Evolutionary conservation across 2,329 filamentous ascomycete genomes (phyloP).

Genomic region (Xylaria sp.): DNA sequence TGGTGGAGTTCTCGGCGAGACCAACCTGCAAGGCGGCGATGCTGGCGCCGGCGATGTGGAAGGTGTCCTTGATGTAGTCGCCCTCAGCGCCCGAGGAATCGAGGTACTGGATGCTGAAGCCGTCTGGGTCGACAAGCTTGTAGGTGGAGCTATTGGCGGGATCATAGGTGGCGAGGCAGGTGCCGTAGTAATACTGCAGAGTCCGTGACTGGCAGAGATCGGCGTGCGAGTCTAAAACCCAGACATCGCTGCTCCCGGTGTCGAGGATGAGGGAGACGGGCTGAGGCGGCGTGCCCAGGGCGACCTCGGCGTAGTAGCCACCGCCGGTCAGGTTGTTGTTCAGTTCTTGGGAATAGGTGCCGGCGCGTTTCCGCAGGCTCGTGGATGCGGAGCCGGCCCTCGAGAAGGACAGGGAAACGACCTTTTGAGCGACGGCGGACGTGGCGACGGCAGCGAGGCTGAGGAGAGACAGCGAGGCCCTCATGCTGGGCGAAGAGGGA

Average conservation of each 20-base stretch:
- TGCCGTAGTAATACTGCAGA: slow-evolving; percentile 51
- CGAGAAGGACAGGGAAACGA: slow-evolving; percentile 45
- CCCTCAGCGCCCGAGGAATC: slow-evolving; percentile 64
- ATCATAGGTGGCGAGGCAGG: slow-evolving; percentile 57
- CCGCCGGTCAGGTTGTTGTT: slow-evolving; percentile 66
- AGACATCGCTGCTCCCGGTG: slow-evolving; percentile 72
- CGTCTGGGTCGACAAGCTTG: slow-evolving; percentile 52
- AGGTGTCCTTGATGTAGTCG: slow-evolving; percentile 67
- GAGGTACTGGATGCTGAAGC: slow-evolving; percentile 71
- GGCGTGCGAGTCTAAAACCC: slow-evolving; percentile 58
- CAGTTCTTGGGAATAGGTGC: slow-evolving; percentile 52
- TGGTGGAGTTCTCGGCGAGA: slow-evolving; percentile 59
- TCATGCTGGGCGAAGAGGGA: slow-evolving; percentile 34
- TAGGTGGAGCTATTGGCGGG: slow-evolving; percentile 60
- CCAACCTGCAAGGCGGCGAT: slow-evolving; percentile 66
- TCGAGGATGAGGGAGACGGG: slow-evolving; percentile 65
- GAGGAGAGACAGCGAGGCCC: slow-evolving; percentile 33
- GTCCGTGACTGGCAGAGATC: slow-evolving; percentile 53
- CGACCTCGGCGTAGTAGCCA: slow-evolving; percentile 66
- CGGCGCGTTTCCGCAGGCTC: slow-evolving; percentile 35
- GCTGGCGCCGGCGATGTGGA: slow-evolving; percentile 61
- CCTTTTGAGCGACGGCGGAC: slow-evolving; percentile 39
- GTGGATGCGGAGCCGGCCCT: slow-evolving; percentile 31
- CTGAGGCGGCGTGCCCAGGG: slow-evolving; percentile 69
- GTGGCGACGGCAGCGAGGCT: slow-evolving; percentile 33